Evolutionary conservation across 1,139 yeast genomes (phyloP).

Genomic region (Tardiomyces digboiensis): DNA sequence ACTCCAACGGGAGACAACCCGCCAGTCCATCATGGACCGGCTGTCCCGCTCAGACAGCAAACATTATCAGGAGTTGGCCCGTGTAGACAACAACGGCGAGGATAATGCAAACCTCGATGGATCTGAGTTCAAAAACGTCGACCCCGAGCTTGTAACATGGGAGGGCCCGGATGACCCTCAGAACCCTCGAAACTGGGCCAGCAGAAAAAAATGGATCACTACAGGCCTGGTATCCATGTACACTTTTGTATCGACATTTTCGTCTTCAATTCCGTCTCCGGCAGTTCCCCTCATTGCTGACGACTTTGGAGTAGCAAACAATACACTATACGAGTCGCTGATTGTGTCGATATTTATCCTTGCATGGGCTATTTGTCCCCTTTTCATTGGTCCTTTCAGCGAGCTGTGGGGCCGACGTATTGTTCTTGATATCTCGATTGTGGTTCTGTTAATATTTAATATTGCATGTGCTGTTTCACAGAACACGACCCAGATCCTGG

Average conservation of each 20-base stretch:
- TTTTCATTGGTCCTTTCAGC: conserved; percentile 50
- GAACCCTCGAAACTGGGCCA: conserved; percentile 53
- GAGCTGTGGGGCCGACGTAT: conserved; percentile 49
- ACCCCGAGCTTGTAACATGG: conserved; percentile 61
- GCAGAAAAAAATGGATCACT: conserved; percentile 31
- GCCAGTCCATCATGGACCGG: no score
- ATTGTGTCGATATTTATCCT: conserved; percentile 50
- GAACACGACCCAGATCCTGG: conserved; percentile 44
- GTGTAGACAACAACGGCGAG: no score
- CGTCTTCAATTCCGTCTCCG: conserved; percentile 52
- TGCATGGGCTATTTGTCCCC: conserved; percentile 56
- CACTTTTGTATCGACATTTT: conserved; percentile 48
- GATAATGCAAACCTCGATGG: no score
- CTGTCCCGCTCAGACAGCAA: no score
- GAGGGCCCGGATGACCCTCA: conserved; percentile 51
- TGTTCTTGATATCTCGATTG: conserved; percentile 42
- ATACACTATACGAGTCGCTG: conserved; percentile 34
- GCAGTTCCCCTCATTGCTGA: conserved; percentile 40
- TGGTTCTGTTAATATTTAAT: conserved; percentile 44
- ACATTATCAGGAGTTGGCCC: no score
- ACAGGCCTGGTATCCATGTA: conserved; percentile 42
- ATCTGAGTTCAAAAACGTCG: conserved; percentile 27
- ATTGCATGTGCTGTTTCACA: conserved; percentile 49
- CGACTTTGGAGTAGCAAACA: conserved; percentile 31
- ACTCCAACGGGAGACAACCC: no score